Conservation (phyloP, 73 alveolate species). For the Stentor coeruleus region DNA sequence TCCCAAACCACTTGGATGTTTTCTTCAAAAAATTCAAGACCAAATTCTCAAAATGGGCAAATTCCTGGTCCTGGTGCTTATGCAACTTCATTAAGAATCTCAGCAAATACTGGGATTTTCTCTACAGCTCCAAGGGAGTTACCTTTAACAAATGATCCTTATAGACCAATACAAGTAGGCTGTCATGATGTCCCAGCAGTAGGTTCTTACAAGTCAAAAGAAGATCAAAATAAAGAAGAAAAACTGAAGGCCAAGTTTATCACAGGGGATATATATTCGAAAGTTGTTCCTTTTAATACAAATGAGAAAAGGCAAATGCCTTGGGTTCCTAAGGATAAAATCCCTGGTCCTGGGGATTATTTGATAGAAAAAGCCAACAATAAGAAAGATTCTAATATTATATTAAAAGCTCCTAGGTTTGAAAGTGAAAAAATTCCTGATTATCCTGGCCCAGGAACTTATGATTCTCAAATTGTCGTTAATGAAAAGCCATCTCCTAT, state of each 20-base stretch:
- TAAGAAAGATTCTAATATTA: not conserved
- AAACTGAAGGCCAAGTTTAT: not conserved
- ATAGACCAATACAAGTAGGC: conserved; percentile 5
- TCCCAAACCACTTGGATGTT: conserved; percentile 7
- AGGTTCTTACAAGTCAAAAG: not conserved
- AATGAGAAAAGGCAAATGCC: conserved; percentile 18
- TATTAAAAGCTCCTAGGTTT: not conserved
- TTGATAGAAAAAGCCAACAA: not conserved
- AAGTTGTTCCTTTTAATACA: conserved; percentile 2
- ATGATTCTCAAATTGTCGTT: not conserved
- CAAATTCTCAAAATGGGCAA: not conserved
- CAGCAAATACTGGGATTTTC: not conserved
- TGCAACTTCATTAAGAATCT: not conserved
- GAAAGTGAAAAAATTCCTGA: not conserved
- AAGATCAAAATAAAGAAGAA: not conserved
- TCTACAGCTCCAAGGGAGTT: not conserved
- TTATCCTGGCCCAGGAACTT: conserved; percentile 19
- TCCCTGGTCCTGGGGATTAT: conserved; percentile 23
- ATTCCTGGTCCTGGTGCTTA: conserved; percentile 11
- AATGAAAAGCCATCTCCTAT: not conserved
- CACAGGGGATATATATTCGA: not conserved
- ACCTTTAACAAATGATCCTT: conserved; percentile 12
- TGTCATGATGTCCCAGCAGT: conserved; percentile 3
- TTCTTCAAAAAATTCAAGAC: not conserved
- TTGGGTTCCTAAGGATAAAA: not conserved